Evolutionary conservation across 768 basidiomycete species (phyloP).

Genomic region (Crepidotus variabilis): DNA sequence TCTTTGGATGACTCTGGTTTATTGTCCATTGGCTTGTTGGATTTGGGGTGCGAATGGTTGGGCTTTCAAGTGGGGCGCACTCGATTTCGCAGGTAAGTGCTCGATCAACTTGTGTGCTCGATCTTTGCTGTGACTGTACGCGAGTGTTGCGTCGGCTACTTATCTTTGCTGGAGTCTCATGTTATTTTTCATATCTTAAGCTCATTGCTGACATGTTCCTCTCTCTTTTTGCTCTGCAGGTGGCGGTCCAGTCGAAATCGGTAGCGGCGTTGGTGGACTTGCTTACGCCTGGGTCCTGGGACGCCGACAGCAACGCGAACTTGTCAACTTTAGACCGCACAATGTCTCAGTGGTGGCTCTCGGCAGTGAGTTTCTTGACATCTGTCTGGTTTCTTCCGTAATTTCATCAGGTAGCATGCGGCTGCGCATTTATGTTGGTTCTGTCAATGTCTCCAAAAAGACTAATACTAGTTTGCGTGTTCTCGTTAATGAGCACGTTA

Average conservation of each 20-base stretch:
- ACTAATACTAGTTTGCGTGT: too few relatives aligned
- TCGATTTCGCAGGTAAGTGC: conserved; percentile 78
- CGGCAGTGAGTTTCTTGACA: conserved; percentile 45
- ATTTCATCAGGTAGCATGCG: neutral
- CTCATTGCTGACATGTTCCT: neutral
- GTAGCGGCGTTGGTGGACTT: conserved; percentile 79
- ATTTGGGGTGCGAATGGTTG: conserved; percentile 80
- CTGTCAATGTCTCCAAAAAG: too few relatives aligned
- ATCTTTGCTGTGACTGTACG: neutral
- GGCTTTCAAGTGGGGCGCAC: conserved; percentile 79
- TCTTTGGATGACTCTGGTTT: conserved; percentile 83
- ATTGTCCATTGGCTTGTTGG: conserved; percentile 87
- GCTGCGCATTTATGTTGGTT: neutral
- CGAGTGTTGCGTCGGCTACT: neutral
- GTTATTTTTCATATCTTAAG: conserved; percentile 5
- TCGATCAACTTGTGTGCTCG: neutral
- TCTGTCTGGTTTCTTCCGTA: neutral
- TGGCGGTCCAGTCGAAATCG: conserved; percentile 86
- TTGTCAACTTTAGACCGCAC: conserved; percentile 82
- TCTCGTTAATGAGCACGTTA: too few relatives aligned
- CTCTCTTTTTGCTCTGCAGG: conserved; percentile 32
- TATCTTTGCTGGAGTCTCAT: neutral
- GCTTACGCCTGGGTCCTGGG: conserved; percentile 89
- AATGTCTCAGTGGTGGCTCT: conserved; percentile 81
- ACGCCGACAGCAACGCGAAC: conserved; percentile 65